Conservation (phyloP, 2,329 filamentous ascomycete species). For the Cladosporium velox region DNA sequence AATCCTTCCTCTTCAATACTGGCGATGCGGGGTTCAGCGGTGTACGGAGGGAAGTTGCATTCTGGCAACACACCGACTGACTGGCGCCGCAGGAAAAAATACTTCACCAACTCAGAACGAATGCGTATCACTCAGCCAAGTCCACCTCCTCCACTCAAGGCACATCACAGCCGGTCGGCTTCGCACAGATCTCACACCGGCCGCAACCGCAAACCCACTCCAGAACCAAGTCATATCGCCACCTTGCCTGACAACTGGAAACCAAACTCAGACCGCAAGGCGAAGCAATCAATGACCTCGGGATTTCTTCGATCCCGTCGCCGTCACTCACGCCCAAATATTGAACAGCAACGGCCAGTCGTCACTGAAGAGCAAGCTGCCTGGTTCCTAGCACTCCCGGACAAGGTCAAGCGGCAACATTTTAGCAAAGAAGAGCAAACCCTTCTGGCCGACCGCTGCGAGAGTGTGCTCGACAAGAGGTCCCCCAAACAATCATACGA, state of each 20-base stretch:
- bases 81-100: conserved; percentile 54
- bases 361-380: conserved; percentile 33
- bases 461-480: conserved; percentile 39
- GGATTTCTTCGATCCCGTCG: conserved; percentile 21
- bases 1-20: not conserved
- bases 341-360: conserved; percentile 42
- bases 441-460: conserved; percentile 57
- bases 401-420: conserved; percentile 70
- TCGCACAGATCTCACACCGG: not conserved
- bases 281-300: conserved; percentile 31
- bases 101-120: conserved; percentile 72
- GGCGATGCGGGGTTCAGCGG: not conserved
- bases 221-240: conserved; percentile 18
- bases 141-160: not conserved
- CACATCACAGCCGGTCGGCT: not conserved
- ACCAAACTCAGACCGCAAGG: conserved; percentile 22
- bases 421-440: conserved; percentile 73
- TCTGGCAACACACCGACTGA: conserved; percentile 24
- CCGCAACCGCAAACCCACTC: conserved; percentile 25
- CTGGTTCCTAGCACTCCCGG: conserved; percentile 70
- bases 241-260: conserved; percentile 21
- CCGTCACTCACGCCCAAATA: conserved; percentile 10
- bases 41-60: not conserved
- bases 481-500: conserved; percentile 19
- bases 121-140: conserved; percentile 62